Base-by-base conservation (phyloP, 148 eudicot genomes). In the Dianthus caryophyllus region DNA sequence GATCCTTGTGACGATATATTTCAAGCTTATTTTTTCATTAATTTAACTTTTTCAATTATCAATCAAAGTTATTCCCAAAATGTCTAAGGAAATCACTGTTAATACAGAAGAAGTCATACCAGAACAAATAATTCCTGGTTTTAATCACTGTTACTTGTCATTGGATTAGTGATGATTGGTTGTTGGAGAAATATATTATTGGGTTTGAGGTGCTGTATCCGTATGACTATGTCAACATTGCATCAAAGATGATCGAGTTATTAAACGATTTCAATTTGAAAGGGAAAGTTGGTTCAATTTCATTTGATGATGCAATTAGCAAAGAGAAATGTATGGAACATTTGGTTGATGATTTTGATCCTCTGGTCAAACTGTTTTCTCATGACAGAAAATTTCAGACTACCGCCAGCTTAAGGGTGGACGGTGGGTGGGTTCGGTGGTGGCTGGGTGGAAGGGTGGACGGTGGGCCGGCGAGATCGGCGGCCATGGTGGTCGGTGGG, bases 141-240 rank as follows among this genome's bases (percentile, higher is more conserved):
- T 33, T 33, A 11, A 17, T 47, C 2, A 62, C 30, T 67, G 36
- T 67, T 15, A 67, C 21, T 54, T 67, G 71, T 67, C 61, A 55
- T 67, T 67, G 71, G 70, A 25, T 67, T 25, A 31, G 55, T 55
- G 50, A 15, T 0, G 2, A 6, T 67, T 67, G 31, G 50, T 6
- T 1, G 1, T 7, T 3, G 51, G 38, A 67, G 17, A 67, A 16
- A 17, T 44, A 52, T 6, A 39, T 67, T 54, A 13, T 54, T n/a
- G 71, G 71, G 61, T 67, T 67, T 67, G 49, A 7, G 16, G 27
- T 54, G 5, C 55, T 27, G 14, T 4, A 36, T 38, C n/a, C 61
- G 6, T 47, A 25, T 68, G 41, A 26, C 21, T 27, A 22, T 26
- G 4, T 20, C 9, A 61, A 54, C 16, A 24, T 67, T 9, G 44